phyloP scores from a whole-genome alignment of 169 alveolate species.

The Toxoplasma gondii region DNA sequence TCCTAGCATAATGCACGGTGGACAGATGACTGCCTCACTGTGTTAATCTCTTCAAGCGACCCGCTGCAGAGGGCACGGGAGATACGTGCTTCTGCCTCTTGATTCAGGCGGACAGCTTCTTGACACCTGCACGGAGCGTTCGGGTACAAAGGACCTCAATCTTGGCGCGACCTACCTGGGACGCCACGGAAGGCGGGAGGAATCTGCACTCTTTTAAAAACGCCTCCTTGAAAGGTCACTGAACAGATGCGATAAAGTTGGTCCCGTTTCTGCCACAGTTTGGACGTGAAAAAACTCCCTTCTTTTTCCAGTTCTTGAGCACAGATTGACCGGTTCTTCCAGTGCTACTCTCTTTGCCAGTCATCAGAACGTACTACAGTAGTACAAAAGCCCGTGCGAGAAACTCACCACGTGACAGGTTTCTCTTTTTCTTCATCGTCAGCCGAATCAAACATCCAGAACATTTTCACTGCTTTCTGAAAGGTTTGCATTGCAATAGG shows the following conservation, averaged over 20 bases:
- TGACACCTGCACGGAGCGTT: neutral
- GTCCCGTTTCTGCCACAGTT: too few relatives aligned
- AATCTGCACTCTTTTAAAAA: too few relatives aligned
- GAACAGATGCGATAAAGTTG: too few relatives aligned
- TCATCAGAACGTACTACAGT: too few relatives aligned
- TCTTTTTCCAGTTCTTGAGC: too few relatives aligned
- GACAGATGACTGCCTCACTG: neutral
- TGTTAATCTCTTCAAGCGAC: neutral
- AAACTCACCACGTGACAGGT: conserved; percentile 50
- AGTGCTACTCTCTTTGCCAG: too few relatives aligned
- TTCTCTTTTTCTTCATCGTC: conserved; percentile 27
- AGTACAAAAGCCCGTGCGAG: neutral
- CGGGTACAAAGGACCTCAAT: neutral
- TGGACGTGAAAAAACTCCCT: too few relatives aligned
- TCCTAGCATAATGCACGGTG: neutral
- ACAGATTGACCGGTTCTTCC: too few relatives aligned
- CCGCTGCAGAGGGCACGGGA: neutral
- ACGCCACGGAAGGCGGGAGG: too few relatives aligned
- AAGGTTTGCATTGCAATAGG: neutral
- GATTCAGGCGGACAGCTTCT: neutral
- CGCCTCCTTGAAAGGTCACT: too few relatives aligned
- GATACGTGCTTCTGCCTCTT: conserved; percentile 15
- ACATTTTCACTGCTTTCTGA: conserved; percentile 36
- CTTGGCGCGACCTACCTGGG: neutral
- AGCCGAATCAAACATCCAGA: conserved; percentile 29